Conservation (phyloP, 352 stramenopile genomes). For the Phytophthora brassicae region DNA sequence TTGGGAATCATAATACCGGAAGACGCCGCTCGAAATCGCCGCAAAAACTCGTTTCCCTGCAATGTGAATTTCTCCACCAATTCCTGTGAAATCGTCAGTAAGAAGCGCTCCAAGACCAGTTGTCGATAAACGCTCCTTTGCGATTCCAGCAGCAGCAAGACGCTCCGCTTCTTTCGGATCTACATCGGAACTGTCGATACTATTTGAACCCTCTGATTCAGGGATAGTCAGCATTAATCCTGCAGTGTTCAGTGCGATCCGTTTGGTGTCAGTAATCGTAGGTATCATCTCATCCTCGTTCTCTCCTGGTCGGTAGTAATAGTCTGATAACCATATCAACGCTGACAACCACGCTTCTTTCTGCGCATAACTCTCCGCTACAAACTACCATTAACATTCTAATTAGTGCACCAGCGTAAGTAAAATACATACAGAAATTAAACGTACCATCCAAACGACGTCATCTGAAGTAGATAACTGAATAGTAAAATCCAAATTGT, state of each 20-base stretch:
- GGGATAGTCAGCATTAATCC: constrained; percentile 51
- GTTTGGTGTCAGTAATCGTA: constrained; percentile 36
- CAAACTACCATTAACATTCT: too few relatives aligned
- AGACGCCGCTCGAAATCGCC: constrained; percentile 80
- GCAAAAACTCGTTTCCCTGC: constrained; percentile 65
- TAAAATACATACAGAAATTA: too few relatives aligned
- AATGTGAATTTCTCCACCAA: constrained; percentile 71
- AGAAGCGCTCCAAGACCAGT: constrained; percentile 29
- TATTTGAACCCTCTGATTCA: constrained; percentile 42
- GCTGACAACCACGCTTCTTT: constrained; percentile 88
- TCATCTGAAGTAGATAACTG: constrained; percentile 76
- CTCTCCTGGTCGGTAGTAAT: constrained; percentile 60
- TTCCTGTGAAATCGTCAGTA: constrained; percentile 52
- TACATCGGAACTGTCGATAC: constrained; percentile 28
- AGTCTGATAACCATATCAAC: constrained; percentile 86
- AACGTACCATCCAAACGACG: constrained; percentile 79
- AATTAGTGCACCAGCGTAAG: constrained; percentile 1
- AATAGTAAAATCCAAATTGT: constrained; percentile 87
- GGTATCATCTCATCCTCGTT: constrained; percentile 25
- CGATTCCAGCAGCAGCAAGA: constrained; percentile 29
- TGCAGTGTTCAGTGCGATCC: constrained; percentile 45
- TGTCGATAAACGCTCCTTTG: constrained; percentile 32
- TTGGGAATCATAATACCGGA: constrained; percentile 86
- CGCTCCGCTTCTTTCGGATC: constrained; percentile 29
- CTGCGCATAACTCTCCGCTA: constrained; percentile 76